phyloP scores from a whole-genome alignment of 805 yeast species.

The Saccharomycopsis capsularis region DNA sequence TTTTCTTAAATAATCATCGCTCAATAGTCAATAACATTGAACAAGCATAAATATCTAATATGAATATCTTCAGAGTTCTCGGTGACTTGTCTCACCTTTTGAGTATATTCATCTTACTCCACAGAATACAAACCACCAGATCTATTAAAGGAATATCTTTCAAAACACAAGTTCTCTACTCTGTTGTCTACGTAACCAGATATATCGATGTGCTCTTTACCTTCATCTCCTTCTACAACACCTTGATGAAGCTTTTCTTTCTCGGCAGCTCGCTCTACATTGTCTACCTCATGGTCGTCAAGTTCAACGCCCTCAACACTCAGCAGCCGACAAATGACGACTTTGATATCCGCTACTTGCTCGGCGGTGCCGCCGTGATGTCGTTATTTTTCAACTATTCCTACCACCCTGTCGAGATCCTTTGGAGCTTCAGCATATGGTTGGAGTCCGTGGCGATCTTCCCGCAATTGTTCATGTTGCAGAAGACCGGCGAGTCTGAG shows the following conservation, averaged over 20 bases:
- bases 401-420: slow-evolving; percentile 52
- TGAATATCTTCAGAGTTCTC: slow-evolving; percentile 38
- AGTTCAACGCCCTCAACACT: slow-evolving; percentile 47
- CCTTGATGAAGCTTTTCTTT: slow-evolving; percentile 75
- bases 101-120: slow-evolving; percentile 68
- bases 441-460: slow-evolving; percentile 85
- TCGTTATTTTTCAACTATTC: slow-evolving; percentile 60
- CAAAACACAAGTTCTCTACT: slow-evolving; percentile 80
- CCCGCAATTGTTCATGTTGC: slow-evolving; percentile 88
- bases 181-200: slow-evolving; percentile 63
- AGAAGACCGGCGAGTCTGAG: slow-evolving; percentile 82
- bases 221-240: slow-evolving; percentile 64
- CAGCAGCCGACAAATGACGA: slow-evolving; percentile 59
- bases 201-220: slow-evolving; percentile 56
- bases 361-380: slow-evolving; percentile 53
- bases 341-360: slow-evolving; percentile 65
- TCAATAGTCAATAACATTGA: too few relatives aligned
- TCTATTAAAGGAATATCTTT: slow-evolving; percentile 80
- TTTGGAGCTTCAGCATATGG: slow-evolving; percentile 92
- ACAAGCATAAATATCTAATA: too few relatives aligned
- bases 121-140: slow-evolving; percentile 54
- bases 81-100: slow-evolving; percentile 83
- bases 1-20: too few relatives aligned
- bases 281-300: slow-evolving; percentile 58
- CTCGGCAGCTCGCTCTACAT: slow-evolving; percentile 70